Conservation (phyloP, 768 basidiomycete species). For the Cystofilobasidium bisporidii region DNA sequence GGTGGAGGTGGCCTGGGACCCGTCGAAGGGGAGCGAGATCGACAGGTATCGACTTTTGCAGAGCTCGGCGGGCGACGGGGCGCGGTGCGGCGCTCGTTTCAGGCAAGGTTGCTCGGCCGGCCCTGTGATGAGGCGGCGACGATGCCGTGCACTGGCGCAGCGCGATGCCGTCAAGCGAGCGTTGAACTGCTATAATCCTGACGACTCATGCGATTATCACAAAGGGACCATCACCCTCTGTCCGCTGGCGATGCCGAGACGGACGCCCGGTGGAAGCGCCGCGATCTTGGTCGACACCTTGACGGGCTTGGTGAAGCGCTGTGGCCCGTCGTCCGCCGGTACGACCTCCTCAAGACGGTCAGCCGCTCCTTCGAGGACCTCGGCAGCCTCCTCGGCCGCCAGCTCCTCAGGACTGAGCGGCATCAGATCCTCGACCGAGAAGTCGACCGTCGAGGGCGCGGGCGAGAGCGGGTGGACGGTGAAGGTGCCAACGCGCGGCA, state of each 20-base stretch:
- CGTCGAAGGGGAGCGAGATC: too few relatives aligned
- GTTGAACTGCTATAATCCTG: too few relatives aligned
- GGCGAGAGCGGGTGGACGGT: neutral
- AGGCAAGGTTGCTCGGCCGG: too few relatives aligned
- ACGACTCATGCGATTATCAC: neutral
- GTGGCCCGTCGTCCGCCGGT: neutral
- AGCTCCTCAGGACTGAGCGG: constrained; percentile 16
- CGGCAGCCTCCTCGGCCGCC: neutral
- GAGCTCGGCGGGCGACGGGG: too few relatives aligned
- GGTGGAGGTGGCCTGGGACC: too few relatives aligned
- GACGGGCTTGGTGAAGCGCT: neutral
- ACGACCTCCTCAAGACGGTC: neutral
- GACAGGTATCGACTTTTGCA: too few relatives aligned
- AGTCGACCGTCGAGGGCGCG: neutral
- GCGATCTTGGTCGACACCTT: neutral
- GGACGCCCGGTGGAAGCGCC: neutral
- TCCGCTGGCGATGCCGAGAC: neutral
- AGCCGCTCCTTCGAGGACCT: neutral
- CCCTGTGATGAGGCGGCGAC: too few relatives aligned
- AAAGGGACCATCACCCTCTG: neutral
- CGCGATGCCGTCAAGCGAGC: too few relatives aligned
- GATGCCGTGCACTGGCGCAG: too few relatives aligned
- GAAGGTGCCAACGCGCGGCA: constrained; percentile 15
- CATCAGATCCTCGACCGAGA: constrained; percentile 1
- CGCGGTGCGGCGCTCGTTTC: too few relatives aligned